phyloP scores from a whole-genome alignment of 345 rosid genomes.

The Diplotaxis tenuifolia region DNA sequence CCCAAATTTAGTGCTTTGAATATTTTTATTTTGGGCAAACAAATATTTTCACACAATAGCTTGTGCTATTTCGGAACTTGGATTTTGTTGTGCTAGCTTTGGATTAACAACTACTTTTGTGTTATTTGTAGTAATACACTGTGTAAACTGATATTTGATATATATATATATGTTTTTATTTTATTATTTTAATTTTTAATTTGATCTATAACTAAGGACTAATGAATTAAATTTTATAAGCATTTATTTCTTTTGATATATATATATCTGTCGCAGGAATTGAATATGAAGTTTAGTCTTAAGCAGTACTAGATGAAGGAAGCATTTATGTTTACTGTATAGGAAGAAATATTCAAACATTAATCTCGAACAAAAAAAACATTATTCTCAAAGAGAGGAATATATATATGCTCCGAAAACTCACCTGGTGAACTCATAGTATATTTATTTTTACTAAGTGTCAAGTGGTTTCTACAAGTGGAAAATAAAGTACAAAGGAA shows the following conservation, averaged over 20 bases:
- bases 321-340: background rate
- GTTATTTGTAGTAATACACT: background rate
- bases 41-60: background rate
- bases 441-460: constrained; percentile 21
- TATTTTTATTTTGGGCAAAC: background rate
- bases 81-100: background rate
- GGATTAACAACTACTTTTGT: background rate
- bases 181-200: background rate
- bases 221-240: background rate
- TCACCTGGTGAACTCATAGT: constrained; percentile 7
- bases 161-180: background rate
- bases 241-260: background rate
- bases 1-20: background rate
- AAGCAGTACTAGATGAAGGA: background rate
- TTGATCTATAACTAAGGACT: background rate
- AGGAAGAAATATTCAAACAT: background rate
- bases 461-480: constrained; percentile 9
- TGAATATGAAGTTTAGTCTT: background rate
- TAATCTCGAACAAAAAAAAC: background rate
- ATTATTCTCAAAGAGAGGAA: background rate
- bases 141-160: too few species aligned
- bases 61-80: background rate
- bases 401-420: background rate
- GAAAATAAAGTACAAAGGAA: constrained; percentile 15
- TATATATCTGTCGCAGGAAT: background rate